phyloP scores from a whole-genome alignment of 352 stramenopile species.

The Phytophthora aleatoria region DNA sequence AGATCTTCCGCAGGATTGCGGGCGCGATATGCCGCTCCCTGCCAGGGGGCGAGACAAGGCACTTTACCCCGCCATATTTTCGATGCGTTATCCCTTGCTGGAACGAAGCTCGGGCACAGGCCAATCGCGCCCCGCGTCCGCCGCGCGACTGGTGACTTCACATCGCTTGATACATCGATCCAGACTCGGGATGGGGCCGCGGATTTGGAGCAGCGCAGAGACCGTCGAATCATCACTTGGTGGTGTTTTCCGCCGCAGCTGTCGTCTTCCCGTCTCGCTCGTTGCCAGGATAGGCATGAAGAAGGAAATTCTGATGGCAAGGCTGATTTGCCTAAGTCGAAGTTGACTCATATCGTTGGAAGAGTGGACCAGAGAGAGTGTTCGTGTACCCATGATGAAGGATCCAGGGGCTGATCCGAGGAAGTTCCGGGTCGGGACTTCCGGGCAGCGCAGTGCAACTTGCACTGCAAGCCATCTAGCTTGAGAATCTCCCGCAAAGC shows the following conservation, averaged over 20 bases:
- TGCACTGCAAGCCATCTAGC: background rate
- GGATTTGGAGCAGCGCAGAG: constrained; percentile 24
- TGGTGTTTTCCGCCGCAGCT: constrained; percentile 28
- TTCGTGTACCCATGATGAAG: background rate
- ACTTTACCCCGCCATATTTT: constrained; percentile 14
- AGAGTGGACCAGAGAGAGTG: constrained; percentile 4
- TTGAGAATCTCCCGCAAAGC: background rate
- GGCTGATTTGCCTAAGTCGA: constrained; percentile 16
- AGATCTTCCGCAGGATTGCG: constrained; percentile 24
- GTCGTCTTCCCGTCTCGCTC: constrained; percentile 14
- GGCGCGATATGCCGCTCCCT: constrained; percentile 18
- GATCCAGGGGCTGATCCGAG: background rate
- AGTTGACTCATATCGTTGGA: constrained; percentile 16
- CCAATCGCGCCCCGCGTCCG: constrained; percentile 15
- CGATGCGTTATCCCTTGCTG: constrained; percentile 9
- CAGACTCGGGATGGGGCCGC: constrained; percentile 25
- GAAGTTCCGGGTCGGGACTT: too few relatives aligned
- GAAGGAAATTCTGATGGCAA: constrained; percentile 1
- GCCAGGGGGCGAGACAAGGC: constrained; percentile 9
- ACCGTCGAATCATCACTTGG: constrained; percentile 34
- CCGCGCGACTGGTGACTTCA: constrained; percentile 33
- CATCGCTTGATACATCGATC: constrained; percentile 43
- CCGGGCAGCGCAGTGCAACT: too few relatives aligned
- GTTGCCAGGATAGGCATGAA: constrained; percentile 21
- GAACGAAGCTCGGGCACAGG: constrained; percentile 10